These are phyloP conservation scores for Macroventuria anomochaeta DNA, from an alignment of 2,329 filamentous ascomycete species.

Conservation along the genomic window DNA sequence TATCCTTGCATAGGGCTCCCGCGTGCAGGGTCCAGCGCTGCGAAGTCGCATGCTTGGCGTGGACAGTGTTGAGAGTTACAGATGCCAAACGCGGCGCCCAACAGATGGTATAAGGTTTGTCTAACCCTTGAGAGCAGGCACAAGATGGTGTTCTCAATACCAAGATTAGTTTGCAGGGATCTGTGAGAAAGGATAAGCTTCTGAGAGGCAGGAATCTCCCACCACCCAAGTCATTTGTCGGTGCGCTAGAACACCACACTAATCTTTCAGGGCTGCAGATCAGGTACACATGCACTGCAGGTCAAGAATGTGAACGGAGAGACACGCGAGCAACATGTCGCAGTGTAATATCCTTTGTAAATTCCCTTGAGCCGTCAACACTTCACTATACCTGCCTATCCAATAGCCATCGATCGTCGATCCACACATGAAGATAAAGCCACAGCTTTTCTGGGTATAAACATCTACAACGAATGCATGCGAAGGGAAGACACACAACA, in stretches of 20 bases:
- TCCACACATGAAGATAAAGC: conserved; percentile 10
- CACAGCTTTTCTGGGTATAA: conserved; percentile 19
- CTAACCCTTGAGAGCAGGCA: neutral
- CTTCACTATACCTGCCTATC: conserved; percentile 8
- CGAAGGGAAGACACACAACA: conserved; percentile 16
- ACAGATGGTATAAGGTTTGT: neutral
- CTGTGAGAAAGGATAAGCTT: neutral
- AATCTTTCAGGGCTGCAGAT: conserved; percentile 3
- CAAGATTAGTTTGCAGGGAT: neutral
- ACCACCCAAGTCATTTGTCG: conserved; percentile 4
- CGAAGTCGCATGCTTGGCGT: conserved; percentile 15
- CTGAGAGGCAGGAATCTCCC: neutral
- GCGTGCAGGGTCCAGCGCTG: conserved; percentile 6
- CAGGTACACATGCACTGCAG: conserved; percentile 10
- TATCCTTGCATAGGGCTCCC: conserved; percentile 3
- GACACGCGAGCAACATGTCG: conserved; percentile 10
- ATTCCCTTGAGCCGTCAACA: conserved; percentile 8
- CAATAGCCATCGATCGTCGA: conserved; percentile 9
- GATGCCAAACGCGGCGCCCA: neutral
- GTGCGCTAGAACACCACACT: conserved; percentile 6
- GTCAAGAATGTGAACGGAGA: neutral
- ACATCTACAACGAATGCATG: conserved; percentile 18
- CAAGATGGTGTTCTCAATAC: no score
- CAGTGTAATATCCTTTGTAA: conserved; percentile 4
- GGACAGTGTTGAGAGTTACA: conserved; percentile 1